Conservation (phyloP, 192 early-diverging fungal genomes). For the Martensiomyces pterosporus region DNA sequence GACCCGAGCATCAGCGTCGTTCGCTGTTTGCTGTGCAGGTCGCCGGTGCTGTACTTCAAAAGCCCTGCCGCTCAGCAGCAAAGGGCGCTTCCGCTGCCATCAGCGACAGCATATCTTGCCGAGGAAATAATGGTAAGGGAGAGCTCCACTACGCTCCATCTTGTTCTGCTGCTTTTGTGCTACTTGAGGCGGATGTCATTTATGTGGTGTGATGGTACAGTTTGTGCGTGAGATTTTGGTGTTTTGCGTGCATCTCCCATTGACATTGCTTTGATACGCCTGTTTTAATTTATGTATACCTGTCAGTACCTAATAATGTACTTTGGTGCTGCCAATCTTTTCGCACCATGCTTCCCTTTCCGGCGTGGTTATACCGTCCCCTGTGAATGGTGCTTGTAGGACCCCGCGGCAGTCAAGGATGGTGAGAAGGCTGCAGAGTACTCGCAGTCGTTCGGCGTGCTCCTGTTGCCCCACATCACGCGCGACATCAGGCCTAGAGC, state of each 20-base stretch:
- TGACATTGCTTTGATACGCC: too few species aligned
- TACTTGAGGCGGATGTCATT: too few species aligned
- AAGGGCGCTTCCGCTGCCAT: constrained; percentile 16
- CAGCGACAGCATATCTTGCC: constrained; percentile 23
- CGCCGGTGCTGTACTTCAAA: constrained; percentile 31
- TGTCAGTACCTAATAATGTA: too few species aligned
- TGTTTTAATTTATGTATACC: background rate
- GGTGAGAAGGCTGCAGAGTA: constrained; percentile 28
- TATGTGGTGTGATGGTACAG: too few species aligned
- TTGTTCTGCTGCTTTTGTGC: too few species aligned
- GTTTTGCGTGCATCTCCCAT: too few species aligned
- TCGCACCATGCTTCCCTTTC: background rate
- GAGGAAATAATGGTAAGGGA: constrained; percentile 12
- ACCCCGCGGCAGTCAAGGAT: constrained; percentile 8
- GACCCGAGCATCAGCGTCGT: constrained; percentile 46
- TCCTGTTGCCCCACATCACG: constrained; percentile 14
- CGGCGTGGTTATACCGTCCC: background rate
- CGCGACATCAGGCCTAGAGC: constrained; percentile 2
- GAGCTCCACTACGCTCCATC: background rate
- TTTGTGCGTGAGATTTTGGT: too few species aligned
- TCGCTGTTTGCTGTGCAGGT: constrained; percentile 44
- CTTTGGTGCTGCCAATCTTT: too few species aligned
- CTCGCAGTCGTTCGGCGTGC: constrained; percentile 38
- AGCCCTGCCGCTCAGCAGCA: background rate
- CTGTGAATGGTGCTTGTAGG: too few species aligned